Evolutionary conservation across 345 rosid genomes (phyloP), one percentile per base, ranked within the genome.

Genomic region (Atalantia buxifolia): DNA sequence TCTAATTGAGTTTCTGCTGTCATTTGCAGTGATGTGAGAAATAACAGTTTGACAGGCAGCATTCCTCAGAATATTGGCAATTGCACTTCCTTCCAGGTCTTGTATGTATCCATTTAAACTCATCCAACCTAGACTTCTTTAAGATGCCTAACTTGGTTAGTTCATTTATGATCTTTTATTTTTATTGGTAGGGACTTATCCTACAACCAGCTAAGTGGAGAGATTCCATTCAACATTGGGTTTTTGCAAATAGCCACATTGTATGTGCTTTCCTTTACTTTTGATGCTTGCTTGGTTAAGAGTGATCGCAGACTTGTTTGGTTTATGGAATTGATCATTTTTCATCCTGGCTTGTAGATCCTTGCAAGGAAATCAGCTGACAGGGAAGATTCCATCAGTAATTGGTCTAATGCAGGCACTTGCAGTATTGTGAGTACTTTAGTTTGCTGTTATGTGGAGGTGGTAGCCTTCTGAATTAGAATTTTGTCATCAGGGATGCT

Each of bases 341-440:
- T 71, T 76, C n/a, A 31, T 59, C 71, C 56, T 84, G 71, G 60
- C 33, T 70, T 27, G 7, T 77, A 96, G 99, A 85, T 96, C 99
- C 68, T 90, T 96, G 89, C 99, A 96, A 92, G 92, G 93, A 62
- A 96, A 96, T 85, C 90, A 33, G 78, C 88, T 96, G 8, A 86
- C 88, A 12, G 99, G 99, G 68, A 81, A 86, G 84, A 94, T 96
- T 63, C 99, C 99, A n/a, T 88, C 93, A 16, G 99, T 96, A 70
- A 89, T 96, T 65, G 99, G 99, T 80, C 89, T 96, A 28, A 96
- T 96, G 99, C 99, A 96, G 84, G 99, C 99, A 30, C 99, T 96
- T 80, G 98, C 99, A 77, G 99, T 96, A 25, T 73, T 96, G 99
- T 96, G 87, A 90, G 99, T 84, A 62, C 78, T 56, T 59, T 65